A percentile compares a stretch with the other conserved stretches of the same genome.
Evolutionary conservation across 495 filamentous ascomycete species (phyloP).

Genomic region (Penicillium psychrofluorescens): DNA sequence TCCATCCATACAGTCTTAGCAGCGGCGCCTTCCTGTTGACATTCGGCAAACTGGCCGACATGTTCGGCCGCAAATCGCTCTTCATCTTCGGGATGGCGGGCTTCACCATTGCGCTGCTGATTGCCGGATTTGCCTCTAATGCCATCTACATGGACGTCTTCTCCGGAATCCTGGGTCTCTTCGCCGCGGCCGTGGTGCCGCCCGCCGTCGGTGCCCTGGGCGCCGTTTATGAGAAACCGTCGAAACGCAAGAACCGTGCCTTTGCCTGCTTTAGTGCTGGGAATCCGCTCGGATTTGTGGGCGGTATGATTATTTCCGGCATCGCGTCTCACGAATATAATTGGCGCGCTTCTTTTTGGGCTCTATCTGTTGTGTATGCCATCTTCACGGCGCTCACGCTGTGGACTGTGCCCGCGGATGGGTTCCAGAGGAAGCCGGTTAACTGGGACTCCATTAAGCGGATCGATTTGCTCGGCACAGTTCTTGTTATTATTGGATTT

Average conservation of each 20-base stretch:
- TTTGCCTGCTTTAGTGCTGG: conserved; percentile 66
- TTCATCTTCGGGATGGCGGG: conserved; percentile 62
- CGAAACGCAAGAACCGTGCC: conserved; percentile 54
- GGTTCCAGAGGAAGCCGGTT: conserved; percentile 38
- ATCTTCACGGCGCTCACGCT: conserved; percentile 50
- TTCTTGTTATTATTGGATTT: conserved; percentile 56
- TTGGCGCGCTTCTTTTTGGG: conserved; percentile 62
- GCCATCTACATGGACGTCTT: conserved; percentile 59
- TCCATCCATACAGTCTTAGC: conserved; percentile 39
- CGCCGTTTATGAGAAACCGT: conserved; percentile 57
- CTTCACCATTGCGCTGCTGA: conserved; percentile 49
- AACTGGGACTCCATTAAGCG: conserved; percentile 40
- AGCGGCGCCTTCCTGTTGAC: conserved; percentile 67
- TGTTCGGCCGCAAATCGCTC: conserved; percentile 63
- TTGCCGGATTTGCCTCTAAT: conserved; percentile 54
- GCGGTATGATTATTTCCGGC: conserved; percentile 59
- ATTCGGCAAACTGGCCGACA: conserved; percentile 66
- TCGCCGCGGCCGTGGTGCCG: conserved; percentile 56
- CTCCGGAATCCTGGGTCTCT: conserved; percentile 55
- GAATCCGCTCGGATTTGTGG: conserved; percentile 62
- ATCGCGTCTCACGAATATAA: conserved; percentile 59
- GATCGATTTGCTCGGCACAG: conserved; percentile 61
- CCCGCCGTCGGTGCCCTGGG: conserved; percentile 60
- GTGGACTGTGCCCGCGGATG: conserved; percentile 59
- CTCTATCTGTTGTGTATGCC: conserved; percentile 55